A percentile compares a stretch with the other conserved stretches of the same genome.
Evolutionary conservation across 805 yeast species (phyloP).

Genomic region (Metschnikowia shivogae): DNA sequence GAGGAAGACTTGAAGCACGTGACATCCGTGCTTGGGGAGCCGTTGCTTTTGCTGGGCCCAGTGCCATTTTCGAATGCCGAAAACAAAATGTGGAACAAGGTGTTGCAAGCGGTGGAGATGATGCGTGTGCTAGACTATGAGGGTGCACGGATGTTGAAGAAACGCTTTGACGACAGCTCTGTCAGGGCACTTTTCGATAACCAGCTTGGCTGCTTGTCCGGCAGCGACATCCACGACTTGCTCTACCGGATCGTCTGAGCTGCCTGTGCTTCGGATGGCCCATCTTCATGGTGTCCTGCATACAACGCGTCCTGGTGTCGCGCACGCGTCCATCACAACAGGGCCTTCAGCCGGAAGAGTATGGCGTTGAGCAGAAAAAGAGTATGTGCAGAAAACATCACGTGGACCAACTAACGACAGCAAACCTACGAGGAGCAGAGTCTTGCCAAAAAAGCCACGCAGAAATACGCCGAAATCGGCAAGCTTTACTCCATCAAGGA

Average conservation of each 20-base stretch:
- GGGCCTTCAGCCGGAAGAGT: background rate
- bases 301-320: too few relatives aligned
- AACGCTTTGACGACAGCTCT: slow-evolving; percentile 13
- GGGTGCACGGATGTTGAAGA: slow-evolving; percentile 19
- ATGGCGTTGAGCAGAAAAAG: slow-evolving; percentile 26
- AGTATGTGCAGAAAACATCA: slow-evolving; percentile 15
- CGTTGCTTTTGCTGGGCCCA: slow-evolving; percentile 18
- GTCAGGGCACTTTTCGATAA: slow-evolving; percentile 21
- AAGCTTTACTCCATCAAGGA: slow-evolving; percentile 21
- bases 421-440: slow-evolving; percentile 10
- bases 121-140: slow-evolving; percentile 22
- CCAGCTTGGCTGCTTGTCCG: slow-evolving; percentile 17
- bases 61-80: slow-evolving; percentile 18
- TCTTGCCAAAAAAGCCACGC: slow-evolving; percentile 16
- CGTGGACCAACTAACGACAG: slow-evolving; percentile 17
- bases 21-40: slow-evolving; percentile 15
- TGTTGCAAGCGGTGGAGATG: slow-evolving; percentile 28
- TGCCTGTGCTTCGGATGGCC: too few relatives aligned
- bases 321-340: background rate
- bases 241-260: slow-evolving; percentile 21
- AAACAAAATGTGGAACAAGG: slow-evolving; percentile 24
- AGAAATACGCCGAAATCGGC: slow-evolving; percentile 20
- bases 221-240: slow-evolving; percentile 22
- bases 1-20: slow-evolving; percentile 26
- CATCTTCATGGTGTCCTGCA: too few relatives aligned